Evolutionary conservation across 805 yeast genomes (phyloP), one percentile per base, ranked within the genome.

Genomic region (Debaryomyces maramus): DNA sequence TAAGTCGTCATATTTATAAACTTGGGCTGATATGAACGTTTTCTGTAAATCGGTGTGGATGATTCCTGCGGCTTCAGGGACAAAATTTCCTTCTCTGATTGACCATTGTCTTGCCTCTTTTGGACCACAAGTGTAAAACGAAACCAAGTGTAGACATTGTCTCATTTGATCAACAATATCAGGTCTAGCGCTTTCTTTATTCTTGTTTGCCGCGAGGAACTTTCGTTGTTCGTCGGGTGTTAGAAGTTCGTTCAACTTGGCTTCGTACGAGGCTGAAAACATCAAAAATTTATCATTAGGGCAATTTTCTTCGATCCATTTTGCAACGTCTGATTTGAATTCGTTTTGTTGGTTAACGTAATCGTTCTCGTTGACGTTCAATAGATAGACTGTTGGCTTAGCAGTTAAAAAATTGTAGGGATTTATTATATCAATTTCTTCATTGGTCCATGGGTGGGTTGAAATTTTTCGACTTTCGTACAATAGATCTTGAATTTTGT

Each of bases 81-180:
- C 96, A 26, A 79, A 76, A 13, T 85, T 76, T 21, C 88, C 87
- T 37, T 72, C 71, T 56, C 90, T 75, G 39, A 89, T 73, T 13
- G 89, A 85, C 97, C 97, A 89, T 60, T 89, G 95, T 55, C 91
- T 72, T 7, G 85, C 90, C 63, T 89, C 96, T 37, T 74, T 71
- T 18, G 82, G 81, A 20, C 97, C 97, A 57, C 95, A 86, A 0
- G 97, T 89, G 66, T 84, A 89, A 61, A 78, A 89, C 29, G 95
- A 85, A 16, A 88, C 85, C 57, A 89, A 70, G 38, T 81, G 78
- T 43, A 89, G 70, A 42, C 79, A 75, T 43, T 70, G 61, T 57
- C 95, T 76, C 85, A 88, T 83, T 43, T 76, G 71, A 13, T 65
- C 59, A 28, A 88, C 81, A 32, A 85, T 78, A 36, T 64, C 63